Conservation (phyloP, 345 rosid species). For the Eucalyptus cladocalyx region DNA sequence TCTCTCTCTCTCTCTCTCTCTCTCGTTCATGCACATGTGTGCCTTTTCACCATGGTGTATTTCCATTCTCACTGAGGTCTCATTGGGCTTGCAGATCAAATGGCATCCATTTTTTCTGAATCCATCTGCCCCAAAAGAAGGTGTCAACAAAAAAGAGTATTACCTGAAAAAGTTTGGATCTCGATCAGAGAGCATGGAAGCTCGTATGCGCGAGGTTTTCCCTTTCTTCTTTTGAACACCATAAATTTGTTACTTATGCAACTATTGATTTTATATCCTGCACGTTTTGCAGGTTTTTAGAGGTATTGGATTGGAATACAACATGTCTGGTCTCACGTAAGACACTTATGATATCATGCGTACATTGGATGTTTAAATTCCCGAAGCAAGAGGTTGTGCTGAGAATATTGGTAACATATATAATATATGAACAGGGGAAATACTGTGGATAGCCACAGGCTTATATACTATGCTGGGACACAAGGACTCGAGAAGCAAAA, state of each 20-base stretch:
- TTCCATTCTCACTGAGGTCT: not conserved
- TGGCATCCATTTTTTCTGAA: constrained; percentile 85
- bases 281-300: constrained; percentile 45
- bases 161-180: constrained; percentile 58
- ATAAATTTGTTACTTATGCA: not conserved
- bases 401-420: not conserved
- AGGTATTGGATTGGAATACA: constrained; percentile 65
- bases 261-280: not conserved
- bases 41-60: not conserved
- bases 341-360: not conserved
- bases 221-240: not conserved
- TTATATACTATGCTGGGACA: constrained; percentile 57
- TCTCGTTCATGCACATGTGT: not conserved
- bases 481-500: constrained; percentile 62
- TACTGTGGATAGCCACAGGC: constrained; percentile 84
- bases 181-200: constrained; percentile 24
- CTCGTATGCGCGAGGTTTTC: constrained; percentile 59
- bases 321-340: constrained; percentile 82
- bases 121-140: constrained; percentile 85
- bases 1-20: not conserved
- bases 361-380: not conserved
- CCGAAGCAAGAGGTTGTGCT: not conserved
- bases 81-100: constrained; percentile 36
- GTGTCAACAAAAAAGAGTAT: constrained; percentile 59
- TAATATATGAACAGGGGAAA: constrained; percentile 40